Conservation (phyloP, 257 asterid species). For the Solanum arcanum region DNA sequence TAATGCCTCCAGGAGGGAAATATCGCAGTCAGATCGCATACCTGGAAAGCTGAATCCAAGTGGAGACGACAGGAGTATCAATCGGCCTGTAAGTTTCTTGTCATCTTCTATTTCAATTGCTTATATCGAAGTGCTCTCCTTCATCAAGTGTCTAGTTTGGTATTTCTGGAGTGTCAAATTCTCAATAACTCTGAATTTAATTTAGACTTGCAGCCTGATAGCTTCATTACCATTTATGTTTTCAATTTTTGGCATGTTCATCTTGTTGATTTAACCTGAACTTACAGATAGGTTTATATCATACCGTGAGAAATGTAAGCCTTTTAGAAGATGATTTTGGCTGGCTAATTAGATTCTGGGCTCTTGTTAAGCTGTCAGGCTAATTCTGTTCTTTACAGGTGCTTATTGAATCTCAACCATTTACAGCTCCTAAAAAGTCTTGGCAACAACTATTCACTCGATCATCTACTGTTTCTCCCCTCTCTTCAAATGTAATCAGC, state of each 20-base stretch:
- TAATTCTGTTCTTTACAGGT: slow-evolving; percentile 41
- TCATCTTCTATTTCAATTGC: not conserved
- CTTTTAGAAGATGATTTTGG: not conserved
- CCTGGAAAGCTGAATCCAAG: slow-evolving; percentile 38
- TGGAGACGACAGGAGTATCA: slow-evolving; percentile 60
- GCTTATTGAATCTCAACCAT: slow-evolving; percentile 49
- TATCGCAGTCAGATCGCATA: slow-evolving; percentile 37
- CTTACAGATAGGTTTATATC: not conserved
- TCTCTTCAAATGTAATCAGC: slow-evolving; percentile 49
- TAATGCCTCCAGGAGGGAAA: slow-evolving; percentile 46
- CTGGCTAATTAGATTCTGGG: not conserved
- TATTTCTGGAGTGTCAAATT: not conserved
- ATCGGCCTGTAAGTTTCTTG: slow-evolving; percentile 50
- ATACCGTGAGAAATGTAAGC: not conserved
- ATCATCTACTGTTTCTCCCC: slow-evolving; percentile 46
- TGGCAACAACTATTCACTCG: slow-evolving; percentile 94
- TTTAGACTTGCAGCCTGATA: not conserved
- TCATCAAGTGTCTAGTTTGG: not conserved
- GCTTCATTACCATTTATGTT: not conserved
- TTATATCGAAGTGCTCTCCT: not conserved
- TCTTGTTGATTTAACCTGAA: not conserved
- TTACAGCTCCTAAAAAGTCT: slow-evolving; percentile 70
- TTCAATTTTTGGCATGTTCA: not conserved
- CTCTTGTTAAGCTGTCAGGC: not conserved
- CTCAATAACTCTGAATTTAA: not conserved